Percentiles rank a stretch among this genome's conserved stretches.
These are phyloP conservation scores for Phoma sp. DNA, from an alignment of 2,329 filamentous ascomycete genomes.

Conservation along the genomic window DNA sequence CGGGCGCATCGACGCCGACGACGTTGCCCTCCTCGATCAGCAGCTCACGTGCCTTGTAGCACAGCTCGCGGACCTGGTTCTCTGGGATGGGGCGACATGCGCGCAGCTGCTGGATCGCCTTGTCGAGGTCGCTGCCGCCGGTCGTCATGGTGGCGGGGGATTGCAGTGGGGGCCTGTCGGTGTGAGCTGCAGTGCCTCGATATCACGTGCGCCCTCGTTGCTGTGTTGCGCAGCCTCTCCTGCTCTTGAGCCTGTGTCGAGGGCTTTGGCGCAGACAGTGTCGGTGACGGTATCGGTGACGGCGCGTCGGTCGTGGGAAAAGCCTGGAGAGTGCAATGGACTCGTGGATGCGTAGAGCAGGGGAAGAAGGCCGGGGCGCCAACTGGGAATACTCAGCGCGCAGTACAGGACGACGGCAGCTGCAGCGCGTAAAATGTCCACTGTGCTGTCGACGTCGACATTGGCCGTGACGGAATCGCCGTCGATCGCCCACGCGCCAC, in stretches of 20 bases:
- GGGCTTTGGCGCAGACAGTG: not conserved
- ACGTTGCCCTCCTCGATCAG: constrained; percentile 98
- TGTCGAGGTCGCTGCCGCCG: constrained; percentile 71
- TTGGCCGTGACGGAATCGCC: not conserved
- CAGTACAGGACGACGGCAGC: no score
- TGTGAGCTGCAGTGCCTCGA: no score
- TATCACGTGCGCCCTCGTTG: no score
- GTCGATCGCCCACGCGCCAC: not conserved
- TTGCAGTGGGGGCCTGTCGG: no score
- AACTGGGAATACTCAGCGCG: no score
- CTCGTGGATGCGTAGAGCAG: no score
- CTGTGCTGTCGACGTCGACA: no score
- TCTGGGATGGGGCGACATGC: constrained; percentile 96
- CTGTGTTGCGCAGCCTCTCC: no score
- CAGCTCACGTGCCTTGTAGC: constrained; percentile 94
- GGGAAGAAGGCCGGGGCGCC: no score
- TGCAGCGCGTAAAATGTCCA: not conserved
- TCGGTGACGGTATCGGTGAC: not conserved
- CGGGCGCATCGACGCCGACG: constrained; percentile 90
- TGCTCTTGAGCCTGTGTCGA: not conserved
- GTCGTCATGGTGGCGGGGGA: constrained; percentile 37
- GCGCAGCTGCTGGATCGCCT: constrained; percentile 93
- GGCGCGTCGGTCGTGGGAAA: no score
- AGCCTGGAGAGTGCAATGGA: no score
- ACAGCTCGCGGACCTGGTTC: constrained; percentile 91